Percentiles rank a stretch among this genome's conserved stretches.
Evolutionary conservation across 371 early-diverging fungal genomes (phyloP).

Genomic region (Mucor ambiguus): DNA sequence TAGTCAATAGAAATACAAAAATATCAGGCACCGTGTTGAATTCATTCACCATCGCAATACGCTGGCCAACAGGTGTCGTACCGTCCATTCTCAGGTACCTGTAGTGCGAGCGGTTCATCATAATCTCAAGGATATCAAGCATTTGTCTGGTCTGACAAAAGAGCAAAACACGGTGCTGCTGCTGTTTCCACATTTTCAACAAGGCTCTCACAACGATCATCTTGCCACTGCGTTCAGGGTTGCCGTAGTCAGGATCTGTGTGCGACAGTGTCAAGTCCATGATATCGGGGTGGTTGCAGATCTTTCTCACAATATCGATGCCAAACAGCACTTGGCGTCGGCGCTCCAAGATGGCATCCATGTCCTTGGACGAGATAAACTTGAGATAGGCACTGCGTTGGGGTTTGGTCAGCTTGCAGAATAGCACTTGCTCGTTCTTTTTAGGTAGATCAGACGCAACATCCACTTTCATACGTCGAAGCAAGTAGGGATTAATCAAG

Average conservation of each 20-base stretch:
- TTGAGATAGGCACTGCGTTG: slow-evolving; percentile 82
- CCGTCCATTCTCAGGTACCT: slow-evolving; percentile 95
- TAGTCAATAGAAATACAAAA: slow-evolving; percentile 94
- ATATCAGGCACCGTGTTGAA: slow-evolving; percentile 76
- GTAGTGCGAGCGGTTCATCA: slow-evolving; percentile 54
- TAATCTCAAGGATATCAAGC: slow-evolving; percentile 91
- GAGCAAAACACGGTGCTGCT: slow-evolving; percentile 88
- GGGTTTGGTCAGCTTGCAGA: slow-evolving; percentile 83
- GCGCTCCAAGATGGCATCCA: slow-evolving; percentile 81
- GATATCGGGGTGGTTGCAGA: slow-evolving; percentile 97
- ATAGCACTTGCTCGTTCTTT: slow-evolving; percentile 93
- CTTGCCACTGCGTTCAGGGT: slow-evolving; percentile 79
- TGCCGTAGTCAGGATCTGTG: slow-evolving; percentile 65
- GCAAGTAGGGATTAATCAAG: slow-evolving; percentile 92
- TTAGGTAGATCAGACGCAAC: slow-evolving; percentile 91
- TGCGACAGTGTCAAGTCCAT: slow-evolving; percentile 31
- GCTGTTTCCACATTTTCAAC: slow-evolving; percentile 84
- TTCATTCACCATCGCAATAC: slow-evolving; percentile 84
- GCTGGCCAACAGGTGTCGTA: slow-evolving; percentile 80
- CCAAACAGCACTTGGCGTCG: slow-evolving; percentile 86
- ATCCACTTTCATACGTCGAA: slow-evolving; percentile 93
- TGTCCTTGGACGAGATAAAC: slow-evolving; percentile 74
- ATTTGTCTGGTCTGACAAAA: slow-evolving; percentile 98
- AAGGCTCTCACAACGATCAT: slow-evolving; percentile 86
- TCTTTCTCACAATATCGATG: slow-evolving; percentile 95